Evolutionary conservation across 2,329 filamentous ascomycete genomes (phyloP).

Genomic region (Aspergillus versicolor): DNA sequence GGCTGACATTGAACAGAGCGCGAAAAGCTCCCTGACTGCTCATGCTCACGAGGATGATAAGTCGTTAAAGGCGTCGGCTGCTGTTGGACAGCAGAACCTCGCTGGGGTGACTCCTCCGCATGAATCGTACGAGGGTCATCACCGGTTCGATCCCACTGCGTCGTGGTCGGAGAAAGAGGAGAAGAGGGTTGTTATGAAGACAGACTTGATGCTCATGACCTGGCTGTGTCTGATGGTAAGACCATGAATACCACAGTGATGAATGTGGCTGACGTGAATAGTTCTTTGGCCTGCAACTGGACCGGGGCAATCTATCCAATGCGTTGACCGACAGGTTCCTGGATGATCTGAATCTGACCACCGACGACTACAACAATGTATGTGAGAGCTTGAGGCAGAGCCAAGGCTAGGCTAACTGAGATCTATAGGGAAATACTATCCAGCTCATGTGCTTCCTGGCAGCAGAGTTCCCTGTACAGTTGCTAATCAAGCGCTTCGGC

Average conservation of each 20-base stretch:
- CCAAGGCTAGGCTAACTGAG: no score
- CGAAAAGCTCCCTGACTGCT: conserved; percentile 9
- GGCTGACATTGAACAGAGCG: conserved; percentile 23
- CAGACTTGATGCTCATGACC: conserved; percentile 25
- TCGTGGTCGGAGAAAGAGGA: conserved; percentile 43
- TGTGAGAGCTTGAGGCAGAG: background rate
- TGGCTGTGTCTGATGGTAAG: conserved; percentile 27
- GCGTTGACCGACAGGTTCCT: conserved; percentile 40
- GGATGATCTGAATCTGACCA: conserved; percentile 32
- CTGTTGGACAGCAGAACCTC: conserved; percentile 26
- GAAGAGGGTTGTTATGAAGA: conserved; percentile 47
- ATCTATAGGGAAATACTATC: conserved; percentile 22
- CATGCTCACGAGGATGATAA: conserved; percentile 9
- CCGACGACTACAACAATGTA: conserved; percentile 41
- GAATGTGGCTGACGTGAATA: conserved; percentile 1
- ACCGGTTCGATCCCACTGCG: conserved; percentile 26
- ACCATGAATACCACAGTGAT: background rate
- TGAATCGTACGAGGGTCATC: conserved; percentile 27
- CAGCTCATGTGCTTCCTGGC: conserved; percentile 25
- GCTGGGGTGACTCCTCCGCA: conserved; percentile 29
- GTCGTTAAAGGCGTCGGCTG: conserved; percentile 16
- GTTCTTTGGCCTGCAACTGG: conserved; percentile 36
- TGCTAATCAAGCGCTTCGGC: conserved; percentile 48
- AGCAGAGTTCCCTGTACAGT: conserved; percentile 48
- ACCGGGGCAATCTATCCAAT: conserved; percentile 36